Evolutionary conservation across 1,284 basidiomycete genomes (phyloP), one percentile per base, ranked within the genome.

Genomic region (Ustanciosporium gigantosporum): DNA sequence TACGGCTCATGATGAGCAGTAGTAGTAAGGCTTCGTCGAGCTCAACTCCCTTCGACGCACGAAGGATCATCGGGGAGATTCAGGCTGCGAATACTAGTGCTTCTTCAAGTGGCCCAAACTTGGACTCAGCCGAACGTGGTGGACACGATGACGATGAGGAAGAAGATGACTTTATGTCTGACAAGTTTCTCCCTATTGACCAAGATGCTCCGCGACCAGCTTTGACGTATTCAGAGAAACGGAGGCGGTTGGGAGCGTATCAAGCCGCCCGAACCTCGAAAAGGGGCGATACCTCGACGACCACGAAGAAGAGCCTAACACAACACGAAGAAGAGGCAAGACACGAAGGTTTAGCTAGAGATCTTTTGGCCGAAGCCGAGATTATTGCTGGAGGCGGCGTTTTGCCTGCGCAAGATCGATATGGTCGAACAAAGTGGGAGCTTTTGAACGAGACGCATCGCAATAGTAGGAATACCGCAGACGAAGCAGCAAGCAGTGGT

Each of bases 101-200:
- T 29, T 29, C 27, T 9, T 29, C 27, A 11, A 11, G 11, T 29
- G 27, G n/a, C 9, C 27, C n/a, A n/a, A n/a, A n/a, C n/a, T n/a
- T n/a, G n/a, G n/a, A n/a, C 27, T 9, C 9, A 11, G 11, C 27
- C 27, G n/a, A 9, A 29, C 27, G n/a, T n/a, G 27, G n/a, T 29
- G 27, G 9, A n/a, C 11, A 19, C 9, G 32, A 9, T 13, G 32
- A 19, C 17, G 32, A 13, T 9, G 46, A 53, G 3, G 55, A 65
- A 11, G 61, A 65, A 4, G 43, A 58, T 20, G 60, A 58, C 23
- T 65, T 55, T 15, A 65, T 65, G 61, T 65, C 61, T 2, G 55
- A 65, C 49, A 50, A 51, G 22, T 65, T 39, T 17, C 43, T 65
- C 17, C 5, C 31, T 22, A 49, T 41, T n/a, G n/a, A n/a, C n/a